Conservation (phyloP, 805 yeast genomes). For the Candida nanaspora region DNA sequence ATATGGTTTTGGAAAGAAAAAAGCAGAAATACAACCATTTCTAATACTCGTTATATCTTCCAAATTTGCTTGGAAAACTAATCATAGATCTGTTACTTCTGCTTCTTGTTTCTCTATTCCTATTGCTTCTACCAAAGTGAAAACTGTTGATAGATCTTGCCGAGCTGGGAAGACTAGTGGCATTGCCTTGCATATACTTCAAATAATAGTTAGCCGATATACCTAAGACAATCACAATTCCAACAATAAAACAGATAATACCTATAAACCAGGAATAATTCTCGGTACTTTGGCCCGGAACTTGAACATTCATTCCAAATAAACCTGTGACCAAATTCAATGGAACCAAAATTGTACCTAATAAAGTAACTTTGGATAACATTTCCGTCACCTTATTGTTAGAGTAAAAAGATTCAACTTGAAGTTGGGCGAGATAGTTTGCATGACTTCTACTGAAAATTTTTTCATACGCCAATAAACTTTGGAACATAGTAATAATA, state of each 20-base stretch:
- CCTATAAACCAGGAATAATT: constrained; percentile 49
- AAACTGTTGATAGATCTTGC: constrained; percentile 21
- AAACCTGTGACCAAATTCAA: constrained; percentile 84
- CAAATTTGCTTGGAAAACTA: constrained; percentile 25
- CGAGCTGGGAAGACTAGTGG: constrained; percentile 4
- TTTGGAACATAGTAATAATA: constrained; percentile 92
- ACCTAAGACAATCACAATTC: constrained; percentile 15
- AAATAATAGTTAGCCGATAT: constrained; percentile 19
- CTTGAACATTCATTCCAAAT: constrained; percentile 91
- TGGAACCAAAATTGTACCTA: constrained; percentile 89
- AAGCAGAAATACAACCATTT: not conserved
- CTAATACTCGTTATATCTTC: constrained; percentile 25
- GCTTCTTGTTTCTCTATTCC: constrained; percentile 5
- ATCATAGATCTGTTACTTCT: constrained; percentile 20
- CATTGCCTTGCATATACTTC: constrained; percentile 11
- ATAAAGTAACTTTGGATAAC: constrained; percentile 79
- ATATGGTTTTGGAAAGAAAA: not conserved
- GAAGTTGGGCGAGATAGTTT: constrained; percentile 87
- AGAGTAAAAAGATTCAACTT: constrained; percentile 84
- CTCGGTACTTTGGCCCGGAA: constrained; percentile 59
- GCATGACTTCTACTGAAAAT: constrained; percentile 88
- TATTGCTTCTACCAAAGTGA: constrained; percentile 20
- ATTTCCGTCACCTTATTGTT: constrained; percentile 81
- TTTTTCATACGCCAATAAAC: constrained; percentile 82
- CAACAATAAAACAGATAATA: constrained; percentile 23